A percentile compares a stretch with the other conserved stretches of the same genome.
Conservation (phyloP, 345 rosid species). For the Atalantia buxifolia region DNA sequence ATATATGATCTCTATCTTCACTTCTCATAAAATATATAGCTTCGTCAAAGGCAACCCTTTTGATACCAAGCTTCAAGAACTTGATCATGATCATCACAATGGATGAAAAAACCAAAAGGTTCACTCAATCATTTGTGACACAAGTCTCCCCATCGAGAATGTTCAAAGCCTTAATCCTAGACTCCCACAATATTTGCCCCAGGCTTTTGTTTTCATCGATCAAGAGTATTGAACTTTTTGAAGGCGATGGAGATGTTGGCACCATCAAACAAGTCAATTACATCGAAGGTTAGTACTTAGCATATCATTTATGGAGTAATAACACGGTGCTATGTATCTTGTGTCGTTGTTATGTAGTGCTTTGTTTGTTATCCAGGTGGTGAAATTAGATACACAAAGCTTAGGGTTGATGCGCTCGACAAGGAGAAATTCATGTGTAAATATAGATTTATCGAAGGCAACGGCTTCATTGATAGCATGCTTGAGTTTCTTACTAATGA, state of each 20-base stretch:
- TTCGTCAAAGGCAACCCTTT: neutral
- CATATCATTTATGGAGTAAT: neutral
- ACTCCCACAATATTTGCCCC: slow-evolving; percentile 38
- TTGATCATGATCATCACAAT: slow-evolving; percentile 7
- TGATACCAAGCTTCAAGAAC: neutral
- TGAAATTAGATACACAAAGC: slow-evolving; percentile 27
- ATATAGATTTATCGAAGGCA: slow-evolving; percentile 34
- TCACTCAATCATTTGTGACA: slow-evolving; percentile 25
- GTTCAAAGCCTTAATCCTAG: slow-evolving; percentile 44
- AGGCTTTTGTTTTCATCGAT: slow-evolving; percentile 43
- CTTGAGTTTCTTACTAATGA: slow-evolving; percentile 32
- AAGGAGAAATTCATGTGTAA: slow-evolving; percentile 26
- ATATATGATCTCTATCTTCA: neutral
- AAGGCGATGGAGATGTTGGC: slow-evolving; percentile 42
- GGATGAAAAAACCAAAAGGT: slow-evolving; percentile 9
- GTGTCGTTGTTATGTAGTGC: neutral
- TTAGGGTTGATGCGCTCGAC: slow-evolving; percentile 36
- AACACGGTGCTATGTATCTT: neutral
- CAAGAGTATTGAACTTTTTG: slow-evolving; percentile 28
- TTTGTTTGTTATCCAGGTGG: slow-evolving; percentile 17
- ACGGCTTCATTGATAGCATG: slow-evolving; percentile 15
- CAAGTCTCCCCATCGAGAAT: slow-evolving; percentile 34
- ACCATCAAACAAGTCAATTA: slow-evolving; percentile 39
- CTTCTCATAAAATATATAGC: neutral
- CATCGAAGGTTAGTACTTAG: slow-evolving; percentile 26